Evolutionary conservation across 148 eudicot genomes (phyloP).

Genomic region (Cornus controversa): DNA sequence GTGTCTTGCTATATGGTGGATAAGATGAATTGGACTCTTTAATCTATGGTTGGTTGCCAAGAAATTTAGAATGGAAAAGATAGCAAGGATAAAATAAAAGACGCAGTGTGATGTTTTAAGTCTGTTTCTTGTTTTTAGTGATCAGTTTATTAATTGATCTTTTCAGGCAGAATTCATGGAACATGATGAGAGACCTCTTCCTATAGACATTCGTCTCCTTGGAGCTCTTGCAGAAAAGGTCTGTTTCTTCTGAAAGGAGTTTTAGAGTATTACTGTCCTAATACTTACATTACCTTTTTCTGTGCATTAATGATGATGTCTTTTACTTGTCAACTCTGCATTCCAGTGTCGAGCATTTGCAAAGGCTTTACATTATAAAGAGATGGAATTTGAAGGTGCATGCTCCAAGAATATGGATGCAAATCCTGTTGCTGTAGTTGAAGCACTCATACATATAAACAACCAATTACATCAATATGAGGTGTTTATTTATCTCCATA

Average conservation of each 20-base stretch:
- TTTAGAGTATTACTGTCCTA: background rate
- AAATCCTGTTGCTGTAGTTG: slow-evolving; percentile 90
- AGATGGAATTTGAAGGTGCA: slow-evolving; percentile 99
- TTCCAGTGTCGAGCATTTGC: slow-evolving; percentile 97
- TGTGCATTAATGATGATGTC: background rate
- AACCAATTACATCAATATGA: slow-evolving; percentile 97
- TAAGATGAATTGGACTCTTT: no score
- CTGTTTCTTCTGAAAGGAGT: slow-evolving; percentile 11
- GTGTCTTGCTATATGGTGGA: no score
- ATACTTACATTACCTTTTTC: slow-evolving; percentile 1
- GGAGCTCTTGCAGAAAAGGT: slow-evolving; percentile 99
- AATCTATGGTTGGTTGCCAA: no score
- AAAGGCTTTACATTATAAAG: slow-evolving; percentile 96
- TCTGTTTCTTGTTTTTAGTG: background rate
- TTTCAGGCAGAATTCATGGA: slow-evolving; percentile 98
- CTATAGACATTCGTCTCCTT: slow-evolving; percentile 95
- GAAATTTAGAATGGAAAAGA: no score
- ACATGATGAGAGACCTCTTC: slow-evolving; percentile 97
- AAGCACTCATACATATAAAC: slow-evolving; percentile 94
- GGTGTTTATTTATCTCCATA: slow-evolving; percentile 39
- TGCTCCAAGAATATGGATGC: slow-evolving; percentile 86
- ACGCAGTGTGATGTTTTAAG: no score
- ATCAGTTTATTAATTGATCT: slow-evolving; percentile 15
- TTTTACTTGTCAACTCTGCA: slow-evolving; percentile 7
- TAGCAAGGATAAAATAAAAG: no score